These are phyloP conservation scores for Phellopilus nigrolimitatus DNA, from an alignment of 1,284 basidiomycete species.

Conservation along the genomic window DNA sequence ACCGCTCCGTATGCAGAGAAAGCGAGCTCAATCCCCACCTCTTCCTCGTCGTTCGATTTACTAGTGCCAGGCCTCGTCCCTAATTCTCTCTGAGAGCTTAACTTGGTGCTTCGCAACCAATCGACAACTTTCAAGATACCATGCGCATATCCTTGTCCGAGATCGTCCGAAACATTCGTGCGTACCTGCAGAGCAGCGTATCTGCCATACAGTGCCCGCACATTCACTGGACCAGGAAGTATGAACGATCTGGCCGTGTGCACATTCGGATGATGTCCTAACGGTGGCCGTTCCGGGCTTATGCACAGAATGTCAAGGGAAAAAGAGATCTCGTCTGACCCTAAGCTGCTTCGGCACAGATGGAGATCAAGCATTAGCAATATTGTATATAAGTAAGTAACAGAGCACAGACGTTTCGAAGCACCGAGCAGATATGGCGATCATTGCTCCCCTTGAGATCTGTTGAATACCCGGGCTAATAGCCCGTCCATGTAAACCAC, in stretches of 20 bases:
- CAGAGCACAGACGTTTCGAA: too few relatives aligned
- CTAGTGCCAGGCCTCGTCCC: background rate
- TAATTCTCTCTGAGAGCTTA: too few relatives aligned
- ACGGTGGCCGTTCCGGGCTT: background rate
- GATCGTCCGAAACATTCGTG: too few relatives aligned
- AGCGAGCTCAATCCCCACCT: constrained; percentile 6
- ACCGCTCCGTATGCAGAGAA: constrained; percentile 7
- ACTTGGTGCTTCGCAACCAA: constrained; percentile 11
- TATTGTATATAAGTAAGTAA: too few relatives aligned
- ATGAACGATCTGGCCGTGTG: constrained; percentile 4
- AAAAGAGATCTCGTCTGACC: too few relatives aligned
- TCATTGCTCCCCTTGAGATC: background rate
- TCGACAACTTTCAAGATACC: constrained; percentile 11
- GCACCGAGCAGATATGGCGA: constrained; percentile 17
- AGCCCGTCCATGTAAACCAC: background rate
- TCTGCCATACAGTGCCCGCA: constrained; percentile 10
- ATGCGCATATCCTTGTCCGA: too few relatives aligned
- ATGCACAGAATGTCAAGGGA: constrained; percentile 9
- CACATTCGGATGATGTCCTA: background rate
- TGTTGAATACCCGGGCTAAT: background rate
- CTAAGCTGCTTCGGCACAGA: too few relatives aligned
- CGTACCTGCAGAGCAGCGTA: constrained; percentile 11
- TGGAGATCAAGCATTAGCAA: too few relatives aligned
- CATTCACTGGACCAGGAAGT: constrained; percentile 4
- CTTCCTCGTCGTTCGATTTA: background rate